Conservation (phyloP, 192 early-diverging fungal species). For the Mortierella claussenii region DNA sequence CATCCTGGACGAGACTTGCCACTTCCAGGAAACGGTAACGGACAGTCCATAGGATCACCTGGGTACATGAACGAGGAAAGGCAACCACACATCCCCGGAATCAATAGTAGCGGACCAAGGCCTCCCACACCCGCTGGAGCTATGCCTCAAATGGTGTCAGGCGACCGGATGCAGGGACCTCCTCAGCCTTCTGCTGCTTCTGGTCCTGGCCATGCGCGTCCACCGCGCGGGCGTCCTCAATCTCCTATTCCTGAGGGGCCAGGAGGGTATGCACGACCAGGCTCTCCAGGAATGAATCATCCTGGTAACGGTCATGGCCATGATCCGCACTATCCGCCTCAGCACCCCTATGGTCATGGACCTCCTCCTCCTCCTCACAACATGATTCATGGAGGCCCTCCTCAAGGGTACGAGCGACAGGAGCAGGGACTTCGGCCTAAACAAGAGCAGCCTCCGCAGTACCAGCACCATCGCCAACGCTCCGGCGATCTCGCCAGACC, state of each 20-base stretch:
- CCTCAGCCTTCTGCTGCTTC: slow-evolving; percentile 13
- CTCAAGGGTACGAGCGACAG: slow-evolving; percentile 28
- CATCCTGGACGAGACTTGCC: slow-evolving; percentile 38
- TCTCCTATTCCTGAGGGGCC: slow-evolving; percentile 28
- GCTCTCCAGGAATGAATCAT: slow-evolving; percentile 33
- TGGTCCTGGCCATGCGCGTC: slow-evolving; percentile 14
- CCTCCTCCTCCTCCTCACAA: slow-evolving; percentile 27
- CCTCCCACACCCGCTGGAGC: slow-evolving; percentile 32
- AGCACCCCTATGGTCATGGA: slow-evolving; percentile 36
- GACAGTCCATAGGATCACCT: slow-evolving; percentile 11
- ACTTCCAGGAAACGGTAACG: slow-evolving; percentile 26
- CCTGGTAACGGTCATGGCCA: slow-evolving; percentile 27
- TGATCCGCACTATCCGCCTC: slow-evolving; percentile 29
- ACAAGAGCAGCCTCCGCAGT: slow-evolving; percentile 24
- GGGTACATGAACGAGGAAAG: slow-evolving; percentile 33
- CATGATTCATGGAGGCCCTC: slow-evolving; percentile 28
- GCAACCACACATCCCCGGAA: slow-evolving; percentile 44
- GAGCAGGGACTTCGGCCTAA: slow-evolving; percentile 24
- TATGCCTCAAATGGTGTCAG: slow-evolving; percentile 52
- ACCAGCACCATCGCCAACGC: slow-evolving; percentile 45
- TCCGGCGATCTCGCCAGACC: slow-evolving; percentile 27
- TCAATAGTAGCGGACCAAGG: slow-evolving; percentile 29
- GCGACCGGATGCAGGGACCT: slow-evolving; percentile 17
- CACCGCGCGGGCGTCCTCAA: slow-evolving; percentile 9
- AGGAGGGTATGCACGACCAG: slow-evolving; percentile 16